Evolutionary conservation across 352 stramenopile genomes (phyloP), one percentile per base, ranked within the genome.

Genomic region (Globisporangium irregulare): DNA sequence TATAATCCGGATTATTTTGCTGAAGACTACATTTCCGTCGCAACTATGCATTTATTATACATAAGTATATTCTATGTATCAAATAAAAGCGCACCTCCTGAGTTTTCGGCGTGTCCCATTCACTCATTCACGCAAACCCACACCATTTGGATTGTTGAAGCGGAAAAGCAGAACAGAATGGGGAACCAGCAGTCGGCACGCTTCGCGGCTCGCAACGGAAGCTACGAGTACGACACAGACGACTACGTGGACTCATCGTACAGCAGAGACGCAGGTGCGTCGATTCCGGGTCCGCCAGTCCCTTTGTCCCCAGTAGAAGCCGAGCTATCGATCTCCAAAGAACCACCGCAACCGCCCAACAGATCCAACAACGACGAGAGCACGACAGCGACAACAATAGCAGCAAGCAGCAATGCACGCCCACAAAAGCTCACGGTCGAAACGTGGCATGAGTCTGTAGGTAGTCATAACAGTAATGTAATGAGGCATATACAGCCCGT

Each of bases 171-270:
- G 5, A 50, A 8, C 14, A n/a, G 41, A 20, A 64, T 64, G 59
- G 59, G 59, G 24, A 64, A 64, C 18, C 59, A 64, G 59, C 59
- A 51, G 38, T 64, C 59, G 59, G 38, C 54, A 43, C 59, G 59
- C 41, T 50, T 32, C 20, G 22, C 38, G 22, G 32, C 34, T 20
- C 36, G 20, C 12, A 38, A 64, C 22, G 24, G n/a, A 5, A 7
- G 29, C 5, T 54, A 38, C 41, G 27, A 56, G 59, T 56, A 56
- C 15, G 59, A 56, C 5, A 29, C 48, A 6, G 41, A 38, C 41
- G 41, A 41, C 25, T 10, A 51, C 41, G n/a, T 10, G 4, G 12
- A 3, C 15, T 36, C 5, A 7, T 18, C 32, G 15, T 32, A 64
- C n/a, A 24, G 20, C 18, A 22, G 22, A 43, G 15, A 53, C 24